These are phyloP conservation scores for Aspergillus ibericus DNA, from an alignment of 2,329 filamentous ascomycete genomes.

Conservation along the genomic window DNA sequence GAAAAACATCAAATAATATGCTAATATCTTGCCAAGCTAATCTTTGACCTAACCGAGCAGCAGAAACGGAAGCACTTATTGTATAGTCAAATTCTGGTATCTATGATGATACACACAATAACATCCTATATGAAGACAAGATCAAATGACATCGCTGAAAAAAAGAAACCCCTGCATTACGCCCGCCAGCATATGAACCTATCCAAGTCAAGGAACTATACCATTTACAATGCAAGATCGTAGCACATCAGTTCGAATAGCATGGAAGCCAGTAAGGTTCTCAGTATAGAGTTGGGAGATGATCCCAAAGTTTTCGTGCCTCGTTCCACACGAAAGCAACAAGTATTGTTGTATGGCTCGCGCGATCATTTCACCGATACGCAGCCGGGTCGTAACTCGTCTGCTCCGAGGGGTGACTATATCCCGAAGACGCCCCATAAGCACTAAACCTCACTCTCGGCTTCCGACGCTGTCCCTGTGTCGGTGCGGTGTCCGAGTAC, in stretches of 20 bases:
- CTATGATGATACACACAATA: not conserved
- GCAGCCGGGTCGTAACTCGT: slow-evolving; percentile 38
- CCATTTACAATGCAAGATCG: slow-evolving; percentile 10
- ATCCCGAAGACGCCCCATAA: slow-evolving; percentile 21
- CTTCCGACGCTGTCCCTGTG: slow-evolving; percentile 17
- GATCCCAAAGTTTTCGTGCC: not conserved
- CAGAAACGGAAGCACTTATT: not conserved
- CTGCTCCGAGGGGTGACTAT: slow-evolving; percentile 31
- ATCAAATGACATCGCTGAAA: not conserved
- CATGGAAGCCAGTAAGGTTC: not conserved
- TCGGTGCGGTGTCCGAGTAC: slow-evolving; percentile 30
- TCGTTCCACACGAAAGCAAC: not conserved
- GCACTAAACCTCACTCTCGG: slow-evolving; percentile 23
- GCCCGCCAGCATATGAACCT: not conserved
- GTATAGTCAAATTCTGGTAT: not conserved
- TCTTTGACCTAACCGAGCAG: no score
- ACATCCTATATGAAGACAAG: not conserved
- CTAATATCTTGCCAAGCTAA: not conserved
- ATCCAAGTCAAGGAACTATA: slow-evolving; percentile 1
- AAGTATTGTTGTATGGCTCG: no score
- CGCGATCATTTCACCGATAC: slow-evolving; percentile 27
- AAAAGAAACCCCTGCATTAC: not conserved
- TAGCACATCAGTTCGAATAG: slow-evolving; percentile 10
- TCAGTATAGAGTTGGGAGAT: not conserved
- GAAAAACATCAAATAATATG: not conserved